These are phyloP conservation scores for Hippophae gyantsensis DNA, from an alignment of 306 rosid genomes.

Conservation along the genomic window DNA sequence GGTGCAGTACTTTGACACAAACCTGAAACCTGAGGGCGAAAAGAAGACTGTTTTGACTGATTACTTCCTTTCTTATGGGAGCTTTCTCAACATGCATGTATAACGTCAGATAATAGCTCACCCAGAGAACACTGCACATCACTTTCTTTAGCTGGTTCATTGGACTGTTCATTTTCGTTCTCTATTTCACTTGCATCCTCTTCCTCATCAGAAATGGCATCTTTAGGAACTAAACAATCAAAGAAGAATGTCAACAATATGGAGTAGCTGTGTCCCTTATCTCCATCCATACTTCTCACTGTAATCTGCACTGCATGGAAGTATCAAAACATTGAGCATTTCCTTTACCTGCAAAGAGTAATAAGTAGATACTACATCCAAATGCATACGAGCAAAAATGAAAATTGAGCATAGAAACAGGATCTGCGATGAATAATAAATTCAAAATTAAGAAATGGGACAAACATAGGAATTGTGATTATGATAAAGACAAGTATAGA, in stretches of 20 bases:
- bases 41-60: constrained; percentile 45
- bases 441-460: background rate
- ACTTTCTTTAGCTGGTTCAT: constrained; percentile 47
- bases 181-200: constrained; percentile 56
- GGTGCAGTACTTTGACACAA: constrained; percentile 52
- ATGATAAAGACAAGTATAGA: background rate
- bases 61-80: constrained; percentile 49
- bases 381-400: too few species aligned
- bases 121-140: constrained; percentile 41
- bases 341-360: constrained; percentile 75
- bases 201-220: constrained; percentile 69
- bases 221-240: constrained; percentile 68
- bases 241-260: constrained; percentile 74
- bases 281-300: constrained; percentile 99
- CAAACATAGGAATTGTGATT: background rate
- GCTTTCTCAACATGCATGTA: constrained; percentile 46
- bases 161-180: constrained; percentile 56
- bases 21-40: constrained; percentile 58
- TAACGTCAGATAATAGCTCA: constrained; percentile 48
- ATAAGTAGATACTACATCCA: constrained; percentile 9
- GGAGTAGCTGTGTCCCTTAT: constrained; percentile 90
- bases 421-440: background rate
- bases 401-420: background rate
- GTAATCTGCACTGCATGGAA: constrained; percentile 96
- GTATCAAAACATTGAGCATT: constrained; percentile 97